A percentile compares a stretch with the other conserved stretches of the same genome.
These are phyloP conservation scores for Leishmania arabica DNA, from an alignment of 208 protist species.

Conservation along the genomic window DNA sequence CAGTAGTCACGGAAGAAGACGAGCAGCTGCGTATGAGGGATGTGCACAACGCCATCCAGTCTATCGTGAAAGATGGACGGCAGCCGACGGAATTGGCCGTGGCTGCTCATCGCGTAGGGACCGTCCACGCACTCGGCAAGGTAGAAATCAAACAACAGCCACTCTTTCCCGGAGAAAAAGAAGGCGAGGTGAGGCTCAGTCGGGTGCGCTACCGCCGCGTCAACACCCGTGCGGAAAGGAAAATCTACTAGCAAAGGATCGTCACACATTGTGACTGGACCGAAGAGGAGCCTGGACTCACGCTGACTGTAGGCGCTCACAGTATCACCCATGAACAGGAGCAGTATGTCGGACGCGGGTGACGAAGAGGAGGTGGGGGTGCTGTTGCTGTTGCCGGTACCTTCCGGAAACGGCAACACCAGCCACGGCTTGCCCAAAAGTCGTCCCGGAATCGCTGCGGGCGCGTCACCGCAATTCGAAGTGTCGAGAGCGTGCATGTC, in stretches of 20 bases:
- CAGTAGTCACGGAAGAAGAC: constrained; percentile 31
- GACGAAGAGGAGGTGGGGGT: background rate
- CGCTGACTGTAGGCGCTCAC: constrained; percentile 23
- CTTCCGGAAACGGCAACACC: constrained; percentile 4
- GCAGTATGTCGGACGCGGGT: background rate
- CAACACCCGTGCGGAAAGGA: constrained; percentile 44
- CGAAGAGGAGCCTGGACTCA: constrained; percentile 30
- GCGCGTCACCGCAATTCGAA: background rate
- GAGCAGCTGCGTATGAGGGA: constrained; percentile 16
- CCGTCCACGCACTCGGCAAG: constrained; percentile 24
- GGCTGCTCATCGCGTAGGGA: constrained; percentile 15
- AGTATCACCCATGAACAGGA: constrained; percentile 32
- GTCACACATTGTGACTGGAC: constrained; percentile 33
- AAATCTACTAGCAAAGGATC: constrained; percentile 31
- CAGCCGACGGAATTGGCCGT: constrained; percentile 31
- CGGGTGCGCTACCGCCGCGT: constrained; percentile 48
- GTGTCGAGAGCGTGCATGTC: background rate
- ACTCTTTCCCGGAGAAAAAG: constrained; percentile 62
- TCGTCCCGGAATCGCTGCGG: background rate
- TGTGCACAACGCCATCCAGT: constrained; percentile 18
- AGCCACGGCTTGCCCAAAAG: constrained; percentile 29
- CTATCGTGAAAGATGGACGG: constrained; percentile 28
- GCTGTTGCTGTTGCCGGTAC: too few species aligned
- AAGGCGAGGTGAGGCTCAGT: constrained; percentile 48
- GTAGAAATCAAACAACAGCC: constrained; percentile 59